A percentile compares a stretch with the other conserved stretches of the same genome.
Conservation (phyloP, 2,329 filamentous ascomycete species). For the Capronia epimyces region DNA sequence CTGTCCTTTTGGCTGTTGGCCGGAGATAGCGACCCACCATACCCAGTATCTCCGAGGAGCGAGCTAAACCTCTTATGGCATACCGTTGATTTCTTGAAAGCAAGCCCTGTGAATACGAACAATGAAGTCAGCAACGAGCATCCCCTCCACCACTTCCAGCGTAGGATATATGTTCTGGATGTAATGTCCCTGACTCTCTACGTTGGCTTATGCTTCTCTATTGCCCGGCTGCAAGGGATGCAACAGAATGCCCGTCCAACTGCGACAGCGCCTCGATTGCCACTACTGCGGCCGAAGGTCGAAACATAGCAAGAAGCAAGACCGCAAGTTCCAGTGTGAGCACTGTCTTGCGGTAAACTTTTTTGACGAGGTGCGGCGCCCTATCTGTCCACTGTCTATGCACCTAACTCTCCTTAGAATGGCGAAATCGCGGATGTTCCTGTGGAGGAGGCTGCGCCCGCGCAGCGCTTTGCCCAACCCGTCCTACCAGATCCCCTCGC, state of each 20-base stretch:
- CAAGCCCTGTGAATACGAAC: neutral
- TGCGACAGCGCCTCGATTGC: slow-evolving; percentile 55
- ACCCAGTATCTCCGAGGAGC: neutral
- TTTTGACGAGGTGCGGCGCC: slow-evolving; percentile 66
- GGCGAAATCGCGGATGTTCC: slow-evolving; percentile 88
- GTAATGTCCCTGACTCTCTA: neutral
- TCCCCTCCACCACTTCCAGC: neutral
- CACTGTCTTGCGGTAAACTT: slow-evolving; percentile 83
- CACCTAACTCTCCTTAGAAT: slow-evolving; percentile 59
- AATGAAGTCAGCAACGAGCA: neutral
- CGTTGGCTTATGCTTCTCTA: neutral
- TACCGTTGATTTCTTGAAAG: slow-evolving; percentile 6
- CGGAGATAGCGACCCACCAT: neutral
- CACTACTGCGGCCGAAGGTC: slow-evolving; percentile 69
- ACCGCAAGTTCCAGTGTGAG: slow-evolving; percentile 65
- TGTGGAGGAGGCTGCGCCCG: slow-evolving; percentile 46
- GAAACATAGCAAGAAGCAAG: slow-evolving; percentile 42
- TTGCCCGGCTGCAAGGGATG: neutral
- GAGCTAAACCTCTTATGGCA: slow-evolving; percentile 6
- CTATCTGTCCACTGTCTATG: no score
- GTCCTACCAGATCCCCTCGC: slow-evolving; percentile 32
- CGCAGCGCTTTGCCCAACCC: slow-evolving; percentile 45
- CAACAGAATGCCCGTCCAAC: slow-evolving; percentile 39
- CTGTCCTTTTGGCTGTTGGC: neutral
- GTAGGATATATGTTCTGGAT: neutral